Evolutionary conservation across 345 rosid species (phyloP).

Genomic region (Melaleuca alternifolia): DNA sequence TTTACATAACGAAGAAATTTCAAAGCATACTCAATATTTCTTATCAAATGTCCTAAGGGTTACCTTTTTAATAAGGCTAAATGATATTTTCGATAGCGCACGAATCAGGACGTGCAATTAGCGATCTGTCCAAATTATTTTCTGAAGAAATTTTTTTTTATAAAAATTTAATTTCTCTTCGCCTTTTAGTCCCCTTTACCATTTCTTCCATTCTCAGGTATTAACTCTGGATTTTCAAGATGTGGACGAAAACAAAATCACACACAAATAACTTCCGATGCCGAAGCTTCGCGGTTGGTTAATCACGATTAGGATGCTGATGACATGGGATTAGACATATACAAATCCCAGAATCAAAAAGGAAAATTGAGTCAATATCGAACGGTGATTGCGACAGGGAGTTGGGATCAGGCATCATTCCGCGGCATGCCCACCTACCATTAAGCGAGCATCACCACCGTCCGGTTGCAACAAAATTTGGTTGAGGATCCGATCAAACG

Average conservation of each 20-base stretch:
- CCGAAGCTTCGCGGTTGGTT: not conserved
- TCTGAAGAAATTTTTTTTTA: not conserved
- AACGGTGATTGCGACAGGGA: not conserved
- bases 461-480: not conserved
- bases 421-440: not conserved
- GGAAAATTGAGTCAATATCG: not conserved
- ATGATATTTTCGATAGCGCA: no score
- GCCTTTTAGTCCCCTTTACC: not conserved
- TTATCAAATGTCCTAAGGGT: no score
- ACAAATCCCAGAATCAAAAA: not conserved
- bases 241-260: not conserved
- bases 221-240: not conserved
- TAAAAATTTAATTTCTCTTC: not conserved
- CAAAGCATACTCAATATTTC: no score
- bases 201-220: not conserved
- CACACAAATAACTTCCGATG: not conserved
- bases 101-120: no score
- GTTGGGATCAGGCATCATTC: not conserved
- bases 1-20: no score
- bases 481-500: not conserved
- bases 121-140: not conserved
- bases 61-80: no score
- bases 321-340: not conserved
- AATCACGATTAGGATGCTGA: not conserved
- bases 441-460: not conserved